Base-by-base conservation (phyloP, 352 stramenopile species). In the Phytopythium kandeliae region DNA sequence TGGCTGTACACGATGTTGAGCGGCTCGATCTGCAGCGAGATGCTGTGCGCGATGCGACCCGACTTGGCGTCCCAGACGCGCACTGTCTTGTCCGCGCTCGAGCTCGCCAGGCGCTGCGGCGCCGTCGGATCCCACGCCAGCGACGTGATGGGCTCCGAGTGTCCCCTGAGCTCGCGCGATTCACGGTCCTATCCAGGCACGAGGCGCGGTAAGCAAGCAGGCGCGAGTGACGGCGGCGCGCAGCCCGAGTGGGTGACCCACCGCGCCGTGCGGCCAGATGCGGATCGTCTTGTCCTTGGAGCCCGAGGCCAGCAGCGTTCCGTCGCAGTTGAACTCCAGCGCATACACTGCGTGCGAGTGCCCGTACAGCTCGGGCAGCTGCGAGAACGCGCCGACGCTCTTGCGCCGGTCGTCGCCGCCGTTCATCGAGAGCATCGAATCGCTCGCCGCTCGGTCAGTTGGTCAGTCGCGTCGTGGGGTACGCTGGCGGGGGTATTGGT, bases 21-120 rank as follows among this genome's bases (percentile, higher is more conserved):
- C 48, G 77, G 74, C 35, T 89, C 77, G 59, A 63, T 82, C 58
- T 78, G 75, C 13, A 92, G 62, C 47, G 80, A 86, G 35, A 92
- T 79, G 51, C 71, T 90, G 57, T 89, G 73, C 55, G 74, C 59
- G 52, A 90, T 87, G 54, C 85, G 85, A 57, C 78, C 71, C 24
- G 64, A 83, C 67, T 91, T 94, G 59, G 68, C 55, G 63, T 94
- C 78, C 83, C 83, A 94, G 36, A 92, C 72, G 56, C 83, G 83
- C 53, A 94, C 81, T 1, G 78, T 90, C 69, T 91, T 91, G 70
- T 94, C 83, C 25, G 67, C 62, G 19, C 74, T 73, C 1, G 83
- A 86, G 60, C 74, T 92, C 28, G 80, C 80, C 19, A 94, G 51
- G 4, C 74, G 74, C 7, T 78, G 56, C 19, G 75, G 67, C 41